Conservation (phyloP, 2,329 filamentous ascomycete species). For the Arthrobotrys pseudoclavata region DNA sequence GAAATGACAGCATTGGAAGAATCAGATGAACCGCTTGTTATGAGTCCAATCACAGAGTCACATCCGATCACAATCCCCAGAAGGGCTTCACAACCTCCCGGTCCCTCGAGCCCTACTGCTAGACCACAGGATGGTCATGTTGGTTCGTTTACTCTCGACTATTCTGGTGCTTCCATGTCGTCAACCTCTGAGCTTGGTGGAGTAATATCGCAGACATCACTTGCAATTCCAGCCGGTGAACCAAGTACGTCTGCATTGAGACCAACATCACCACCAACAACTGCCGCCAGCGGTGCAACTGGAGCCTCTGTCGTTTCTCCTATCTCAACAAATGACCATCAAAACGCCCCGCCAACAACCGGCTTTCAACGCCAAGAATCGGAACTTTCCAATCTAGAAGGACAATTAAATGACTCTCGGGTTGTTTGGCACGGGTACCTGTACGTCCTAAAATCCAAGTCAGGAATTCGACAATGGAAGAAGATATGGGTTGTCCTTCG, state of each 20-base stretch:
- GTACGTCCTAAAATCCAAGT: conserved; percentile 83
- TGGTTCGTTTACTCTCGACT: conserved; percentile 75
- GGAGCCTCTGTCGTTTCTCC: conserved; percentile 55
- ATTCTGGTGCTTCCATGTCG: conserved; percentile 71
- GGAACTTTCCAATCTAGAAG: conserved; percentile 63
- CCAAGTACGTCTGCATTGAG: conserved; percentile 35
- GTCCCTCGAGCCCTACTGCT: conserved; percentile 48
- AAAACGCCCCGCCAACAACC: conserved; percentile 44
- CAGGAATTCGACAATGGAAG: conserved; percentile 93
- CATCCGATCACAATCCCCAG: conserved; percentile 53
- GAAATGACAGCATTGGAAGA: conserved; percentile 85
- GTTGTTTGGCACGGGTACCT: conserved; percentile 96
- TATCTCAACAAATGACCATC: conserved; percentile 46
- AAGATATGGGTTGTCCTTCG: conserved; percentile 92
- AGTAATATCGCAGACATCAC: conserved; percentile 63
- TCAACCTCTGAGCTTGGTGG: conserved; percentile 62
- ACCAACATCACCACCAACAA: conserved; percentile 50
- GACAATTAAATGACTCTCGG: conserved; percentile 73
- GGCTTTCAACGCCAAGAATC: conserved; percentile 63
- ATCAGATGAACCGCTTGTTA: conserved; percentile 83
- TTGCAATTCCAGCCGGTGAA: conserved; percentile 57
- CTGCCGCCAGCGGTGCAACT: conserved; percentile 48
- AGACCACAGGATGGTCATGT: conserved; percentile 66
- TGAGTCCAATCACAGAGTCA: conserved; percentile 72
- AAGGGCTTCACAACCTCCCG: conserved; percentile 29